Conservation (phyloP, 805 yeast species). For the Ogataea pignaliae region DNA sequence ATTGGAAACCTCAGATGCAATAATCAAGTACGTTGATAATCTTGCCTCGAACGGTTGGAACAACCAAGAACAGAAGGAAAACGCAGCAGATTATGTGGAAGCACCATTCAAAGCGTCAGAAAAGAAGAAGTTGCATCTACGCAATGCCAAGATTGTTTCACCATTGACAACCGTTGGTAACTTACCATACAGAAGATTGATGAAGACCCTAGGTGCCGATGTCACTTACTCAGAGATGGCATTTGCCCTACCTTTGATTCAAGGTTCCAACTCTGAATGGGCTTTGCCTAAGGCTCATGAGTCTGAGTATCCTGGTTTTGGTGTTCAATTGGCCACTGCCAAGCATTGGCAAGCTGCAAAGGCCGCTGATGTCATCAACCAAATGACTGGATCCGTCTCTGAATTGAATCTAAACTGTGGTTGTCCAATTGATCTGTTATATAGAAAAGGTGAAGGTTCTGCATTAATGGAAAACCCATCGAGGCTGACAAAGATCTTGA, state of each 20-base stretch:
- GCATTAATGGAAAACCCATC: conserved; percentile 90
- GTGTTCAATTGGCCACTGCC: conserved; percentile 87
- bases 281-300: conserved; percentile 89
- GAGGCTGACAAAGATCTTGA: conserved; percentile 67
- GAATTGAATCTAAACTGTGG: conserved; percentile 94
- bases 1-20: conserved; percentile 52
- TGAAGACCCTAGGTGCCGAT: conserved; percentile 89
- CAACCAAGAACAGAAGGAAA: conserved; percentile 28
- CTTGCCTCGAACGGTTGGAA: conserved; percentile 38
- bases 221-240: conserved; percentile 97
- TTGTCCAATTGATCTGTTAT: conserved; percentile 94
- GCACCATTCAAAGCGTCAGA: conserved; percentile 75
- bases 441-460: conserved; percentile 92
- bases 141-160: conserved; percentile 79
- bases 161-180: conserved; percentile 98
- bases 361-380: conserved; percentile 76
- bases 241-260: conserved; percentile 73
- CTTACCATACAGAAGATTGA: conserved; percentile 87
- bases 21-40: conserved; percentile 62
- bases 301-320: conserved; percentile 82
- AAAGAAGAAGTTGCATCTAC: conserved; percentile 67
- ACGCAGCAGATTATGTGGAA: conserved; percentile 58
- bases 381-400: conserved; percentile 54
- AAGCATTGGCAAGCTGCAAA: conserved; percentile 93
- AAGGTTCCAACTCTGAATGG: conserved; percentile 95